Evolutionary conservation across 2,329 filamentous ascomycete genomes (phyloP), one percentile per base, ranked within the genome.

Genomic region (Fusarium dlaminii): DNA sequence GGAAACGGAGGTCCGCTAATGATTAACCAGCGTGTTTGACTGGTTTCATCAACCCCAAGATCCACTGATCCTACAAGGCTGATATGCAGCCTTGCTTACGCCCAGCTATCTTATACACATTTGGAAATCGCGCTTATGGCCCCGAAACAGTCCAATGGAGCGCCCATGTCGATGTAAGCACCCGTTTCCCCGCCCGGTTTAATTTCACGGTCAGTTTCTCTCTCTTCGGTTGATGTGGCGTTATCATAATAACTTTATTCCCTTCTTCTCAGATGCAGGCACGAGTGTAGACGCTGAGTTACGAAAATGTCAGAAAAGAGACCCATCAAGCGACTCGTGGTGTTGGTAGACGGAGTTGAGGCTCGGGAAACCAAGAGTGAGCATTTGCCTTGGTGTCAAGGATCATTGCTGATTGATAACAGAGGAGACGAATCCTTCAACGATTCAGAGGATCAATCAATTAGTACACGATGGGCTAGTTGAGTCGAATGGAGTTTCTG

Each of bases 311-410:
- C 72, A 10, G 76, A 70, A 36, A 58, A 56, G 40, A 56, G 59
- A 34, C 48, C 63, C 8, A 24, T 77, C 3, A 77, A 67, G 43
- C 66, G 76, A 32, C 29, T 78, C 18, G 63, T 77, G 14, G 64
- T 77, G 29, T 42, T 78, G 61, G 62, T 78, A 18, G 76, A 78
- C 7, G 76, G 76, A 13, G 66, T 63, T 42, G 72, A 77, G 27
- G 18, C 34, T 8, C 65, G 42, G 11, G 66, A 73, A 40, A 66
- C n/a, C 22, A 67, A 69, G 63, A 74, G 72, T 74, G 18, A 74
- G 72, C 63, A n/a, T 8, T 14, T 20, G 15, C 14, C 29, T n/a
- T 13, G 15, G 24, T 24, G 17, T 10, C 34, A 10, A n/a, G 5
- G 27, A 48, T 7, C 14, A 7, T 32, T 43, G 37, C 64, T 78